Evolutionary conservation across 2,329 filamentous ascomycete species (phyloP).

Genomic region (Coniochaeta hoffmannii): DNA sequence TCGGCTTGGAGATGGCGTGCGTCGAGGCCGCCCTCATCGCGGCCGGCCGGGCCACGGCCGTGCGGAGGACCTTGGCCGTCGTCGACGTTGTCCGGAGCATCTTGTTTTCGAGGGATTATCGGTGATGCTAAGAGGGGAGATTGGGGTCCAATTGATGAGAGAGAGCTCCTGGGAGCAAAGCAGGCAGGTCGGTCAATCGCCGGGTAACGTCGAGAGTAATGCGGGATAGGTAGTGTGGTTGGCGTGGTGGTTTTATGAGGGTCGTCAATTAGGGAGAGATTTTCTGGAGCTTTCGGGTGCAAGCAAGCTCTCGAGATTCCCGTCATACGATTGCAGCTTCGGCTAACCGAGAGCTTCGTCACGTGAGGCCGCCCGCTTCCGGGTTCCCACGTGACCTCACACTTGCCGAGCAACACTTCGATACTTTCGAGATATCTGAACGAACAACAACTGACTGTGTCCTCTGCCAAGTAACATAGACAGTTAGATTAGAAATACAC

Average conservation of each 20-base stretch:
- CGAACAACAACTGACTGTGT: too few relatives aligned
- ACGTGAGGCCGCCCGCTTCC: too few relatives aligned
- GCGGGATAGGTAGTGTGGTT: not conserved
- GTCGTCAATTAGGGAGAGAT: not conserved
- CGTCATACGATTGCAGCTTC: too few relatives aligned
- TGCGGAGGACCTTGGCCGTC: slow-evolving; percentile 40
- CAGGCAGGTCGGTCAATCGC: not conserved
- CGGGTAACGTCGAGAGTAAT: not conserved
- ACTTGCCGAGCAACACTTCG: too few relatives aligned
- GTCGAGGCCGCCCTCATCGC: slow-evolving; percentile 56
- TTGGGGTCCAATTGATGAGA: slow-evolving; percentile 17
- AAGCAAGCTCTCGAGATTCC: not conserved
- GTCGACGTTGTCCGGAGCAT: slow-evolving; percentile 48
- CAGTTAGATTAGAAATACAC: too few relatives aligned
- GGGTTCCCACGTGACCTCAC: too few relatives aligned
- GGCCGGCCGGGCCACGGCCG: slow-evolving; percentile 31
- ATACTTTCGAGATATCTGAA: too few relatives aligned
- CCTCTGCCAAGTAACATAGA: too few relatives aligned
- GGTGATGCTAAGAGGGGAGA: slow-evolving; percentile 14
- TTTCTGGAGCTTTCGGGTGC: slow-evolving; percentile 2
- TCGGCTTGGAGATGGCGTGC: slow-evolving; percentile 96
- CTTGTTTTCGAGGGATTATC: slow-evolving; percentile 19
- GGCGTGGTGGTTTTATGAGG: not conserved
- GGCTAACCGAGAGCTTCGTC: too few relatives aligned
- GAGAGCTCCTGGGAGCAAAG: not conserved